Conservation (phyloP, 768 basidiomycete genomes). For the Mrakia hoshinonis region DNA sequence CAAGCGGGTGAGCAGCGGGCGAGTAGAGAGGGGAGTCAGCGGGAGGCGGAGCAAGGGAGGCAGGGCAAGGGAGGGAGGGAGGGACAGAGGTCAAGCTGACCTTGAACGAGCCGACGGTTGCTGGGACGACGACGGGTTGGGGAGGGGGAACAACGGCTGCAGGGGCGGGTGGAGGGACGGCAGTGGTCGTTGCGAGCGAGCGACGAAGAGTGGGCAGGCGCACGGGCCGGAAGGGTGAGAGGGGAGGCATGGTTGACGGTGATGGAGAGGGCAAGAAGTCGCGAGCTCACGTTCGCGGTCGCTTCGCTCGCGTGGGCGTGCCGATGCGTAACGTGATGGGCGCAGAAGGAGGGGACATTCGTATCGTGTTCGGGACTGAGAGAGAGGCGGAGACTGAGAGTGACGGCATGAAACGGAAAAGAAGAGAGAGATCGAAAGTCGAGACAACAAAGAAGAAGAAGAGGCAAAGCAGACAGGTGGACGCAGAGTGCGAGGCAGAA, state of each 20-base stretch:
- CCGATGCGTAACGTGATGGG: not conserved
- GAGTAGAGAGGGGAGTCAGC: too few species aligned
- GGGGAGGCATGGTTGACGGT: not conserved
- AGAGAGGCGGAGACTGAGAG: not conserved
- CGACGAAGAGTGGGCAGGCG: not conserved
- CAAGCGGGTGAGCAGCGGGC: too few species aligned
- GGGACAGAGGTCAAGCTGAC: not conserved
- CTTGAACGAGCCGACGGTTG: conserved; percentile 19
- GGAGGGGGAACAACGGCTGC: not conserved
- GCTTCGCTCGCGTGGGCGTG: too few species aligned
- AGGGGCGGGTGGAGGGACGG: not conserved
- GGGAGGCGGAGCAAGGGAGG: not conserved
- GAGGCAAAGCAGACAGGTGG: too few species aligned
- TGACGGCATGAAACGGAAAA: not conserved
- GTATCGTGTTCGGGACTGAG: not conserved
- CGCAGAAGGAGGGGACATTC: not conserved
- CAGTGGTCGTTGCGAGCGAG: not conserved
- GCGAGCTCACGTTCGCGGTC: too few species aligned
- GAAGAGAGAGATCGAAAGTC: too few species aligned
- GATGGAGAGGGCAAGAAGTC: not conserved
- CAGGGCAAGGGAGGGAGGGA: not conserved
- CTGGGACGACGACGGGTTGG: not conserved
- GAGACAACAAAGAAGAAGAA: too few species aligned
- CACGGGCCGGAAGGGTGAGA: too few species aligned
- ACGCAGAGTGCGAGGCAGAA: too few species aligned